Evolutionary conservation across 176 grass and related monocot genomes (phyloP).

Genomic region (Elaeis guineensis): DNA sequence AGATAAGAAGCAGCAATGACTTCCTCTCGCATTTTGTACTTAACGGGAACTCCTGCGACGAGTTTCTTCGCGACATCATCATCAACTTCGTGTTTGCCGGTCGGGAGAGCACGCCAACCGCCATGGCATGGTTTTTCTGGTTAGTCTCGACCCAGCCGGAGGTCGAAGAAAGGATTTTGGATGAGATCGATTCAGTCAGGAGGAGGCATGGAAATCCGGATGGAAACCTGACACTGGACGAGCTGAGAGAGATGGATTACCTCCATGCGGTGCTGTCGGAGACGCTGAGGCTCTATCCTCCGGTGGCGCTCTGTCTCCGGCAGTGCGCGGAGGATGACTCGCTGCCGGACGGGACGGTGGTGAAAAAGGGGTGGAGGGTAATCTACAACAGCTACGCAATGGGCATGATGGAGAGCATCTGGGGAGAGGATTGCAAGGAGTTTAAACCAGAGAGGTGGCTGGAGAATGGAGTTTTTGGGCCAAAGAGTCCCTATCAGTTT

Average conservation of each 20-base stretch:
- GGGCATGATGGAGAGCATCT: constrained; percentile 24
- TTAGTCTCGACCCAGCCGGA: constrained; percentile 7
- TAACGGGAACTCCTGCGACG: too few species aligned
- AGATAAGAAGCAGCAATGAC: constrained; percentile 13
- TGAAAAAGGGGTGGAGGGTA: constrained; percentile 27
- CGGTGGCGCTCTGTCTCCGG: constrained; percentile 31
- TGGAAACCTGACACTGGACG: constrained; percentile 17
- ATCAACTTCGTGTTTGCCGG: constrained; percentile 39
- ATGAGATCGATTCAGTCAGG: constrained; percentile 13
- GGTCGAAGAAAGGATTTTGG: constrained; percentile 9
- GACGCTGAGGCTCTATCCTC: constrained; percentile 30
- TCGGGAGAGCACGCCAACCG: constrained; percentile 34
- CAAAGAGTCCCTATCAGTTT: constrained; percentile 18
- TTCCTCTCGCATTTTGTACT: too few species aligned
- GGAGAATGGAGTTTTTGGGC: constrained; percentile 13
- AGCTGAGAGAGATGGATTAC: constrained; percentile 35
- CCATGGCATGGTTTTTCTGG: constrained; percentile 56
- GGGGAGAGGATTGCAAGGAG: constrained; percentile 25
- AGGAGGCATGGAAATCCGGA: neutral
- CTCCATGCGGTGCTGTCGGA: constrained; percentile 30
- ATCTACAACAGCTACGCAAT: constrained; percentile 20
- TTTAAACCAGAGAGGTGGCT: constrained; percentile 33
- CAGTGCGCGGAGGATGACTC: constrained; percentile 40
- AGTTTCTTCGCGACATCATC: constrained; percentile 1
- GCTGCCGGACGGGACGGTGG: constrained; percentile 40